Evolutionary conservation across 2,329 filamentous ascomycete species (phyloP), one percentile per base, ranked within the genome.

Genomic region (Xylariaceae sp.): DNA sequence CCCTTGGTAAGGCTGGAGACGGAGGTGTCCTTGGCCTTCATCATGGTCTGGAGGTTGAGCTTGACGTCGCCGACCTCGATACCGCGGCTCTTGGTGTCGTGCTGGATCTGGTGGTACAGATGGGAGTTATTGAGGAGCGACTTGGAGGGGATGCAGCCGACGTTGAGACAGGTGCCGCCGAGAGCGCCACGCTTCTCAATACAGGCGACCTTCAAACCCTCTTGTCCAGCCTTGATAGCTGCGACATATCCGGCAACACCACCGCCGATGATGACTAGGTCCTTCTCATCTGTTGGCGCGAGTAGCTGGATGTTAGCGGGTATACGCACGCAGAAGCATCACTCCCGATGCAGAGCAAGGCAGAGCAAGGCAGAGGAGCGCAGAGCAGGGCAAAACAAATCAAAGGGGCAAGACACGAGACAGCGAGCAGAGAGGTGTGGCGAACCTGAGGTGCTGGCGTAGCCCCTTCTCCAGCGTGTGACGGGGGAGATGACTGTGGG

Each of bases 41-140:
- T 96, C 83, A 99, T 90, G 71, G 94, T 86, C 65, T 78, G 74
- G 41, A 99, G 81, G 80, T 99, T 96, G 68, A 99, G 86, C 74
- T 95, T 95, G 67, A 99, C 92, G 75, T 96, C 90, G 68, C 88
- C 86, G 62, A 99, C 94, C 68, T 97, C 92, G 70, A 99, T 99
- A 69, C 94, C 94, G 70, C 94, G 90, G 74, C 88, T 84, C 77
- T 96, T 96, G 60, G 90, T 92, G 78, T 99, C 94, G 77, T 99
- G 92, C 54, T 95, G 83, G 67, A 96, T 87, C 75, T 91, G 87
- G 78, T 97, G 92, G 80, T 97, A 97, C 54, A 97, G 82, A 73
- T 96, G 90, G 64, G 94, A 96, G 81, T 97, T 97, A 85, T 97
- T 99, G 72, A 99, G 89, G 62, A 99, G 89, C 56, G 94, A 96